phyloP scores from a whole-genome alignment of 352 stramenopile species.

The Globisporangium viniferum region DNA sequence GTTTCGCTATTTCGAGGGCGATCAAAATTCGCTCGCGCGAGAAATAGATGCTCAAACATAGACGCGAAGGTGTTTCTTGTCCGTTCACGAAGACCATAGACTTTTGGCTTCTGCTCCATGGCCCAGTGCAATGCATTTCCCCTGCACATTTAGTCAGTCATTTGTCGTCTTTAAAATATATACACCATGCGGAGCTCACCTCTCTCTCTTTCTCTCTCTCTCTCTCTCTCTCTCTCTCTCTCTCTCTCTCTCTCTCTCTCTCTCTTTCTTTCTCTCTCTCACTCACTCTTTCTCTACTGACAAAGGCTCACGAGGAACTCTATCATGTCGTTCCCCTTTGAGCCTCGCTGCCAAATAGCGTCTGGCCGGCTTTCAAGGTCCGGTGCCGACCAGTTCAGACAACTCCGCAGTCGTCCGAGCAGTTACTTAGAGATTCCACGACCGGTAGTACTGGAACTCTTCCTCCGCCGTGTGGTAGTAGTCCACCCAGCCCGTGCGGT shows the following conservation, averaged over 20 bases:
- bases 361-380: not conserved
- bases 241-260: not conserved
- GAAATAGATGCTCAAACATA: slow-evolving; percentile 2
- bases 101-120: no score
- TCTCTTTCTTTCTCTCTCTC: no score
- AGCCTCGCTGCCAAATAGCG: not conserved
- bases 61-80: not conserved
- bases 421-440: slow-evolving; percentile 46
- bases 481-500: slow-evolving; percentile 61
- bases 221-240: no score
- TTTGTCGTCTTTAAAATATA: not conserved
- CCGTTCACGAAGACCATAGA: not conserved
- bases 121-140: not conserved
- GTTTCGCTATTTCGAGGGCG: not conserved
- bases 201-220: not conserved
- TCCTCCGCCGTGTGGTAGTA: slow-evolving; percentile 71
- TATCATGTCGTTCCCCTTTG: not conserved
- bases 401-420: not conserved
- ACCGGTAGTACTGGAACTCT: slow-evolving; percentile 75
- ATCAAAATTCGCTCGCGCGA: not conserved
- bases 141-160: not conserved
- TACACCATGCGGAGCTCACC: no score
- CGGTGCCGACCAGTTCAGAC: not conserved
- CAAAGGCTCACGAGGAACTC: not conserved
- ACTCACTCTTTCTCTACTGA: not conserved